Evolutionary conservation across 164 flowering plant species (phyloP).

Genomic region (Annona squamosa): DNA sequence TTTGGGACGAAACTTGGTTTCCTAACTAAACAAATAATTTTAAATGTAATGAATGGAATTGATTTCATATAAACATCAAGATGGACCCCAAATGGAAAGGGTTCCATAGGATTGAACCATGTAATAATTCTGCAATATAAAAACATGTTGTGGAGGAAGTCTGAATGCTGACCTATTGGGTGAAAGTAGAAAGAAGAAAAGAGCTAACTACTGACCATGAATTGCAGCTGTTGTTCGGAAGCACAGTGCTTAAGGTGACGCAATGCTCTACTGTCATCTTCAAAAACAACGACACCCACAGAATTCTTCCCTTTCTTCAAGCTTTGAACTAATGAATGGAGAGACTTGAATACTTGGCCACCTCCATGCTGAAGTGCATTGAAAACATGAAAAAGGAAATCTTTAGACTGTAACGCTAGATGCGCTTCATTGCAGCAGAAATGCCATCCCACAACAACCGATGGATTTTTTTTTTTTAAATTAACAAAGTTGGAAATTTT

Average conservation of each 20-base stretch:
- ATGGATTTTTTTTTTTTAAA: too few species aligned
- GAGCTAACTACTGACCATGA: conserved; percentile 43
- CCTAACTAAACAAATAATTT: not conserved
- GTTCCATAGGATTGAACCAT: not conserved
- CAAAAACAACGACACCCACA: conserved; percentile 48
- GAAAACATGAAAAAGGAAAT: not conserved
- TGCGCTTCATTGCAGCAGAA: not conserved
- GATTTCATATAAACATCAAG: not conserved
- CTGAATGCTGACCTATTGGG: not conserved
- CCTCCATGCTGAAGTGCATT: conserved; percentile 57
- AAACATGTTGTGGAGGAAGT: not conserved
- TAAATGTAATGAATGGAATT: not conserved
- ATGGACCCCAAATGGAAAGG: not conserved
- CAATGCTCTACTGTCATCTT: conserved; percentile 42
- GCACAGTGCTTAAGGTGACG: conserved; percentile 83
- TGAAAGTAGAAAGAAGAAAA: not conserved
- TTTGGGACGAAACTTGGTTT: not conserved
- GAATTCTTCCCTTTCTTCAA: conserved; percentile 38
- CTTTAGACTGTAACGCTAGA: not conserved
- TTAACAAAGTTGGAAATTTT: too few species aligned
- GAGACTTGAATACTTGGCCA: conserved; percentile 67
- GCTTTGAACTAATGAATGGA: conserved; percentile 45
- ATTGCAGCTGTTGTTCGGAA: conserved; percentile 46
- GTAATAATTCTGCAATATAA: not conserved
- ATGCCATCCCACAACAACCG: not conserved